Evolutionary conservation across 1,284 basidiomycete species (phyloP), one percentile per base, ranked within the genome.

Genomic region (Pseudozyma sp.): DNA sequence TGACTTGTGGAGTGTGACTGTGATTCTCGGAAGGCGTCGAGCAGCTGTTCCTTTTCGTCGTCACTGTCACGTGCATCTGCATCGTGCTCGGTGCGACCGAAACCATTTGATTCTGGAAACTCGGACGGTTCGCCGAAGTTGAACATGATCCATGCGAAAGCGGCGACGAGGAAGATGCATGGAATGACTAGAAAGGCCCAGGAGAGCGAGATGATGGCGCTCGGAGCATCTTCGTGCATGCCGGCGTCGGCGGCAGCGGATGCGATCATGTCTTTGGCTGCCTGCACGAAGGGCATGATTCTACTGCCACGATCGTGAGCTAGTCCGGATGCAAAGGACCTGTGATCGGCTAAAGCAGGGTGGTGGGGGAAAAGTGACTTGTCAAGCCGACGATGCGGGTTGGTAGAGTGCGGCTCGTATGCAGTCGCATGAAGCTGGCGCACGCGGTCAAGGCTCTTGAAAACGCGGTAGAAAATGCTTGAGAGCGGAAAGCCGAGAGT

Each of bases 11-110:
- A 44, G 43, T 44, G 43, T 5, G 43, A 44, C 43, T 44, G 43
- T 24, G 49, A 46, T 46, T 73, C 49, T n/a, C 50, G 54, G 54
- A 68, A 73, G 5, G 60, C 55, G 44, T 73, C 61, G 19, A 73
- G 54, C n/a, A 73, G 57, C 54, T 60, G 60, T n/a, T 68, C 60
- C 37, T 68, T 64, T 40, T 73, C 70, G 44, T 73, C 60, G 40
- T 61, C 54, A 31, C 37, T 44, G 17, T 24, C 17, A 24, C 8
- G 40, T 1, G 49, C 56, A 14, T 50, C 54, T 19, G 39, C 50
- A 13, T 68, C 54, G 34, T 44, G 37, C 13, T 64, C 45, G 34
- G 54, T 42, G 17, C 55, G 48, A 7, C 47, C 39, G 43, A 55
- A 53, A 43, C 56, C 60, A 44, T 68, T 65, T 4, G 56, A 30